These are phyloP conservation scores for Pseudocercospora ulei DNA, from an alignment of 2,329 filamentous ascomycete species.

Conservation along the genomic window DNA sequence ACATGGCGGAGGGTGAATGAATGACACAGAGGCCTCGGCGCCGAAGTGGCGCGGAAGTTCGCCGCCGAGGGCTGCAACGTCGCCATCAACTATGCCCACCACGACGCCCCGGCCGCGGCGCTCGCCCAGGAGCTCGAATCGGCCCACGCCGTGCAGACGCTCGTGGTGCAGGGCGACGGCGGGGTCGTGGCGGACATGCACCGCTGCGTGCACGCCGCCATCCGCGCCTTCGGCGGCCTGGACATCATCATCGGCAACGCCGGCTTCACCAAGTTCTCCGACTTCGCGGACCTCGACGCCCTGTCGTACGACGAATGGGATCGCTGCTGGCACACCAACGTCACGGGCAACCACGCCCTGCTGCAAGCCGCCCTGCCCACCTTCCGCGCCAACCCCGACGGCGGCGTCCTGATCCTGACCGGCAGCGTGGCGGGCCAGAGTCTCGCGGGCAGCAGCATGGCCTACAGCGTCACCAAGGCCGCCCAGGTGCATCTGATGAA, in stretches of 20 bases:
- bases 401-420: constrained; percentile 55
- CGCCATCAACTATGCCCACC: constrained; percentile 62
- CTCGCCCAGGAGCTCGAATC: constrained; percentile 49
- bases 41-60: constrained; percentile 56
- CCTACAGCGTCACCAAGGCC: constrained; percentile 69
- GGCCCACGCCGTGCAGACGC: constrained; percentile 45
- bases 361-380: constrained; percentile 43
- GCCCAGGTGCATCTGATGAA: constrained; percentile 60
- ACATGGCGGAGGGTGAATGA: no score
- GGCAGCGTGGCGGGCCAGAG: constrained; percentile 50
- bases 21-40: constrained; percentile 62
- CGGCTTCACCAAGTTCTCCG: constrained; percentile 53
- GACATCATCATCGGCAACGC: constrained; percentile 72
- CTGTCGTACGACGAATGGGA: constrained; percentile 55
- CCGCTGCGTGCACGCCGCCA: constrained; percentile 50
- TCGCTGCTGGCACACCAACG: constrained; percentile 56
- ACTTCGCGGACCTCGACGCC: constrained; percentile 50
- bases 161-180: constrained; percentile 57
- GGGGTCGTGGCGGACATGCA: constrained; percentile 51
- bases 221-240: constrained; percentile 55
- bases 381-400: constrained; percentile 53
- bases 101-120: constrained; percentile 49
- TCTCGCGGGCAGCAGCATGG: constrained; percentile 51
- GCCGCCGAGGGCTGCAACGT: constrained; percentile 59
- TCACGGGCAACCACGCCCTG: constrained; percentile 37